A percentile compares a stretch with the other conserved stretches of the same genome.
Evolutionary conservation across 441 rosid genomes (phyloP).

Genomic region (Brassica balearica): DNA sequence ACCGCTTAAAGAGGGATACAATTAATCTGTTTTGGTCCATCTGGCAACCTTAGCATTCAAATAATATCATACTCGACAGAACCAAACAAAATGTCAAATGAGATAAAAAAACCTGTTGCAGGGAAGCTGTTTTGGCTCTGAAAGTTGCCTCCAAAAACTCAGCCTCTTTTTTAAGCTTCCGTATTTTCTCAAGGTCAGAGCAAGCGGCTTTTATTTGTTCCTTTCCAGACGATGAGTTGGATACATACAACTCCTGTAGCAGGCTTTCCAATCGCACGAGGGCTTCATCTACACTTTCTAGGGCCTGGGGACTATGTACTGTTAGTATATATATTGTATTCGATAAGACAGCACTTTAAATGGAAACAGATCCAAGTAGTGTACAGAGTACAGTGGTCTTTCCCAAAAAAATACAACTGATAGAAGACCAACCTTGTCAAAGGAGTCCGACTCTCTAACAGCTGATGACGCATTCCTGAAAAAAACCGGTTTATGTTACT

Average conservation of each 20-base stretch:
- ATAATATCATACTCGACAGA: slow-evolving; percentile 7
- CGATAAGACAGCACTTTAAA: slow-evolving; percentile 32
- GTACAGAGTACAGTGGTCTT: slow-evolving; percentile 6
- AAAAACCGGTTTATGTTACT: slow-evolving; percentile 42
- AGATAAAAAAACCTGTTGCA: slow-evolving; percentile 60
- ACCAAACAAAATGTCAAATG: slow-evolving; percentile 6
- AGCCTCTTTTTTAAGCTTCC: slow-evolving; percentile 97
- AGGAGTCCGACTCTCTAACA: slow-evolving; percentile 64
- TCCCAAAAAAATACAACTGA: slow-evolving; percentile 7
- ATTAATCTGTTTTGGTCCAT: slow-evolving; percentile 28
- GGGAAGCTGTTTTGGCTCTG: slow-evolving; percentile 83
- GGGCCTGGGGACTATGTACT: slow-evolving; percentile 59
- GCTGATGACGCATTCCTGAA: slow-evolving; percentile 45
- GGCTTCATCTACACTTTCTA: slow-evolving; percentile 92
- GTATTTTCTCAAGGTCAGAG: slow-evolving; percentile 92
- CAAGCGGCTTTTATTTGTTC: slow-evolving; percentile 94
- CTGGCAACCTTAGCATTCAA: slow-evolving; percentile 28
- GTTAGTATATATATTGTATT: slow-evolving; percentile 33
- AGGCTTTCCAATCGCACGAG: slow-evolving; percentile 75
- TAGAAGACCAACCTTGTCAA: slow-evolving; percentile 68
- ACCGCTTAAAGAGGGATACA: slow-evolving; percentile 2
- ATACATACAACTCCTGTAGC: slow-evolving; percentile 78
- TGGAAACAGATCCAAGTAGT: slow-evolving; percentile 24
- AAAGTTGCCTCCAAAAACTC: slow-evolving; percentile 93
- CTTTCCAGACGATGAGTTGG: slow-evolving; percentile 78